Conservation (phyloP, 306 rosid species). For the Cucumis sativus region Cucumber_9930_V3 NC_026659.2:6306501-6307000, state of each 20-base stretch:
- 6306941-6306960: too few species aligned
- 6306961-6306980: too few species aligned
- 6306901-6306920: too few species aligned
- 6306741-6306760: conserved; percentile 78
- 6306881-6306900: too few species aligned
- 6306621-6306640: too few species aligned
- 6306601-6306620: not conserved
- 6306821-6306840: conserved; percentile 74
- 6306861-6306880: too few species aligned
- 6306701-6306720: conserved; percentile 18
- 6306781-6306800: conserved; percentile 76
- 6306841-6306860: not conserved
- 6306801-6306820: conserved; percentile 77
- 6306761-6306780: conserved; percentile 73
- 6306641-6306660: conserved; percentile 43
- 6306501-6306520: conserved; percentile 70
- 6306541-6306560: conserved; percentile 75
- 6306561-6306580: conserved; percentile 71
- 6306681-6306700: conserved; percentile 82
- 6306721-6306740: conserved; percentile 66
- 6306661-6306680: conserved; percentile 90
- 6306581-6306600: too few species aligned
- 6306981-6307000: not conserved
- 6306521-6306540: conserved; percentile 76
- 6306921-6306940: too few species aligned